Base-by-base conservation (phyloP, 371 early-diverging fungal species). In the Mucor saturninus region DNA sequence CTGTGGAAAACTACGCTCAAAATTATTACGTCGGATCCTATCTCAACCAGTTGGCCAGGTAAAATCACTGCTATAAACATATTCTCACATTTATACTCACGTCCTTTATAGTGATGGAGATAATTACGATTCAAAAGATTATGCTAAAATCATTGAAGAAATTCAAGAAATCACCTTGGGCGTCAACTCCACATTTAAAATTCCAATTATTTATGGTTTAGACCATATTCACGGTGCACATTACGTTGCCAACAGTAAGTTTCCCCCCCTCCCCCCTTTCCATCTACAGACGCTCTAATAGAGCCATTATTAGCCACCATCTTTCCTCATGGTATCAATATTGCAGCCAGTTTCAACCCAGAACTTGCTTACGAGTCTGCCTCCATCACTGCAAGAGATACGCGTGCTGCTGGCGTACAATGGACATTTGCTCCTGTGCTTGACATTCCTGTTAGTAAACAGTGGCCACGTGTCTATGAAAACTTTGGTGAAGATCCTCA, bases 161-260 rank as follows among this genome's bases (percentile, higher is more conserved):
- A 73, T 76, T n/a, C 72, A 73, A 61, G 56, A 73, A 51, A 76
- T 76, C 21, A 74, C 77, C 4, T 21, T 76, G 2, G 28, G 56
- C 14, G 74, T 64, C 2, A 66, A 71, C 43, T 68, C 71, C 0
- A 76, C 76, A 4, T 75, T 63, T 31, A 71, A 67, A 37, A 67
- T 78, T 6, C 79, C 79, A 1, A 75, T 75, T 38, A 73, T 78
- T 7, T 78, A 78, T 54, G 79, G 79, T 65, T 75, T 89, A 29
- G 88, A 89, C 65, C 82, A 87, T 14, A 85, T 89, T 9, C 86
- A 88, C 56, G 90, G 90, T 13, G 90, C 90, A 4, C 85, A 87
- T 62, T 88, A 84, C 53, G 79, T 89, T 29, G 83, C 77, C 11
- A 76, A 73, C 29, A 72, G 75, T 75, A 69, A 53, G 65, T 46